Evolutionary conservation across 805 yeast genomes (phyloP).

Genomic region (Candida piceae): DNA sequence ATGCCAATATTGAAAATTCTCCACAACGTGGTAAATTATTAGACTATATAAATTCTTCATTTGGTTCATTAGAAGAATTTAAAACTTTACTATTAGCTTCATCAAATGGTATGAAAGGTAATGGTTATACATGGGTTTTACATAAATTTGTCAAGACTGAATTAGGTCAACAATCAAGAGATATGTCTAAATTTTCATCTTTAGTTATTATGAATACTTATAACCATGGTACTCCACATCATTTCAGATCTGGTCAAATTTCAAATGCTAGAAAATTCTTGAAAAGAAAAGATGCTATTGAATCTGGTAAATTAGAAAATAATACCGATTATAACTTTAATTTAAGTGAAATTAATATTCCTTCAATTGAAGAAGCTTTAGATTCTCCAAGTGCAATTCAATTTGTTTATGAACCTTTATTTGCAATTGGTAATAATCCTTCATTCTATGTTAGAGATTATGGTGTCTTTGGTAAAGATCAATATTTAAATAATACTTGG

Average conservation of each 20-base stretch:
- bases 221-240: constrained; percentile 81
- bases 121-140: constrained; percentile 87
- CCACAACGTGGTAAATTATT: constrained; percentile 28
- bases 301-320: constrained; percentile 7
- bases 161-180: constrained; percentile 18
- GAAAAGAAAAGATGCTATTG: constrained; percentile 18
- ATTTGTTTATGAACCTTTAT: constrained; percentile 46
- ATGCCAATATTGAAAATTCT: constrained; percentile 25
- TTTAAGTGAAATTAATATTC: constrained; percentile 18
- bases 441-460: constrained; percentile 67
- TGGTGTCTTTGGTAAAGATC: constrained; percentile 71
- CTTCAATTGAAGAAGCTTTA: constrained; percentile 36
- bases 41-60: constrained; percentile 51
- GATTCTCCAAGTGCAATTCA: constrained; percentile 38
- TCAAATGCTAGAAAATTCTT: constrained; percentile 33
- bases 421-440: constrained; percentile 70
- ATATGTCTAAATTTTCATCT: constrained; percentile 31
- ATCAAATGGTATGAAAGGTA: constrained; percentile 72
- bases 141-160: constrained; percentile 42
- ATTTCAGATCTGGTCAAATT: constrained; percentile 49
- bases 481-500: constrained; percentile 72
- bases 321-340: constrained; percentile 7
- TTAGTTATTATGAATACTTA: constrained; percentile 78
- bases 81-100: constrained; percentile 64
- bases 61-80: constrained; percentile 76